Evolutionary conservation across 1,284 basidiomycete species (phyloP).

Genomic region (Laetiporus sulphureus): DNA sequence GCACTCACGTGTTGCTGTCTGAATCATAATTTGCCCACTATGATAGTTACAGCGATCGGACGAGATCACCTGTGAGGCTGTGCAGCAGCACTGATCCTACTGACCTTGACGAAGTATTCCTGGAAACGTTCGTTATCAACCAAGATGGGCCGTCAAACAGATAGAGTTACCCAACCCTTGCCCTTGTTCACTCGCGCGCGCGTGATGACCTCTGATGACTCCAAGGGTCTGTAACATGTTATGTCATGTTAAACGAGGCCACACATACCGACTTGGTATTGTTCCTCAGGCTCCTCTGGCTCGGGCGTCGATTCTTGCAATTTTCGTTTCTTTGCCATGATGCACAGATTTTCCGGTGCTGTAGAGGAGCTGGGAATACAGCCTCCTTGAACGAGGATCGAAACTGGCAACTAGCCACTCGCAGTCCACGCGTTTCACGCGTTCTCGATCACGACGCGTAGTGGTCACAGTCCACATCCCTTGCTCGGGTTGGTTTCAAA

Average conservation of each 20-base stretch:
- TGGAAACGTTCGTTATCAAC: constrained; percentile 15
- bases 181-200: constrained; percentile 38
- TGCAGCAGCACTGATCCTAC: not conserved
- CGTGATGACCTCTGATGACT: constrained; percentile 51
- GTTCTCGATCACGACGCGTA: not conserved
- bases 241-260: too few relatives aligned
- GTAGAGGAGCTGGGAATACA: not conserved
- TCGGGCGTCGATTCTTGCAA: constrained; percentile 6
- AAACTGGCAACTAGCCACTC: too few relatives aligned
- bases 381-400: not conserved
- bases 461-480: too few relatives aligned
- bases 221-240: too few relatives aligned
- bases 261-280: constrained; percentile 45
- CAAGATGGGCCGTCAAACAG: too few relatives aligned
- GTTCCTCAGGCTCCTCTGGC: constrained; percentile 28
- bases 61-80: not conserved
- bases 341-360: not conserved
- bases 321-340: constrained; percentile 6
- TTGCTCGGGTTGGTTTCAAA: too few relatives aligned
- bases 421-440: not conserved
- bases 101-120: constrained; percentile 59
- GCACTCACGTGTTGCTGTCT: constrained; percentile 38
- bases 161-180: constrained; percentile 34
- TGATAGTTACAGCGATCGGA: constrained; percentile 16
- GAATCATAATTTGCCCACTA: constrained; percentile 48